A percentile compares a stretch with the other conserved stretches of the same genome.
These are phyloP conservation scores for Sesbania bispinosa DNA, from an alignment of 306 rosid species.

Conservation along the genomic window DNA sequence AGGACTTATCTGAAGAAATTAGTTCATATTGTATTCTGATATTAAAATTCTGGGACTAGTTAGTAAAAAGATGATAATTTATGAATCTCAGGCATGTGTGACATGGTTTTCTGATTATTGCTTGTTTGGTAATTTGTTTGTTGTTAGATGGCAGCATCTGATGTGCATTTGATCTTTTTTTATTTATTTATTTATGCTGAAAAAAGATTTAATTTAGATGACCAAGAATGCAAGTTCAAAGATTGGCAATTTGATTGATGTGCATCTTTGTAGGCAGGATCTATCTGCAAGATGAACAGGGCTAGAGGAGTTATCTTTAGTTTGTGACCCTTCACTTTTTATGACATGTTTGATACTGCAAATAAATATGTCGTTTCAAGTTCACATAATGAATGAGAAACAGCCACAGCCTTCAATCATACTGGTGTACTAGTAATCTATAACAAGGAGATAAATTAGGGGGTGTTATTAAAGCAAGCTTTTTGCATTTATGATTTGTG, in stretches of 20 bases:
- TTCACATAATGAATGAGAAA: conserved; percentile 13
- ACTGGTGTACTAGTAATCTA: background rate
- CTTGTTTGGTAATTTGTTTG: conserved; percentile 29
- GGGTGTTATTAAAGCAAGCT: no score
- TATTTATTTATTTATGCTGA: no score
- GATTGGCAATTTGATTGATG: no score
- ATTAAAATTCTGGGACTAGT: conserved; percentile 29
- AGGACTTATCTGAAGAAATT: conserved; percentile 38
- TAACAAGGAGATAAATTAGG: no score
- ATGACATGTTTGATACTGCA: conserved; percentile 22
- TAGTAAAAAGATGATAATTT: no score
- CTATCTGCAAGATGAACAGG: conserved; percentile 3
- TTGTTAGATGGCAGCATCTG: conserved; percentile 25
- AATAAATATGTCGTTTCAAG: conserved; percentile 28
- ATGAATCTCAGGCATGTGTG: no score
- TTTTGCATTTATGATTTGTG: no score
- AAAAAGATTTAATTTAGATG: no score
- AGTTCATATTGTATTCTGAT: conserved; percentile 35
- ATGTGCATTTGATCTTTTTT: no score
- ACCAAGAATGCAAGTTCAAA: no score
- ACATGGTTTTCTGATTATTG: conserved; percentile 39
- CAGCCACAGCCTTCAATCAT: conserved; percentile 9
- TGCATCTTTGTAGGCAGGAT: background rate
- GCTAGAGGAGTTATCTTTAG: conserved; percentile 15
- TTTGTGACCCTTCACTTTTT: conserved; percentile 18